Conservation (phyloP, 2,329 filamentous ascomycete species). For the Lachnellula suecica region DNA sequence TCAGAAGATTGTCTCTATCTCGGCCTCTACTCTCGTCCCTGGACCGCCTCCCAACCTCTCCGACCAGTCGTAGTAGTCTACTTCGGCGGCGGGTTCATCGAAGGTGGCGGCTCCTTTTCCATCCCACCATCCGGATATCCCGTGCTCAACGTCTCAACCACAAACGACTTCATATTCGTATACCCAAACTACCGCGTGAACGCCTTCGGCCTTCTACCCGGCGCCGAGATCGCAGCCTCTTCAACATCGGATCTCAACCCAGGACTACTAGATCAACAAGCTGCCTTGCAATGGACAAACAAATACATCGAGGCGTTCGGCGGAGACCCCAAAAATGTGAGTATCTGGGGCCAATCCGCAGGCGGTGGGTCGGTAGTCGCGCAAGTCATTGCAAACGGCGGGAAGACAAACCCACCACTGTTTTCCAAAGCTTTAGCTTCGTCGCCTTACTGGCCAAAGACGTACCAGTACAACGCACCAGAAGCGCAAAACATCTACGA, state of each 20-base stretch:
- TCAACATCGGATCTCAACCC: slow-evolving; percentile 57
- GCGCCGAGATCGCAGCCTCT: slow-evolving; percentile 47
- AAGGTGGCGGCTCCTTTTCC: slow-evolving; percentile 53
- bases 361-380: slow-evolving; percentile 53
- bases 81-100: slow-evolving; percentile 61
- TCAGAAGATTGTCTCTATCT: slow-evolving; percentile 63
- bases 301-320: slow-evolving; percentile 59
- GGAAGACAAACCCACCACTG: slow-evolving; percentile 40
- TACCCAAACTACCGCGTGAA: slow-evolving; percentile 65
- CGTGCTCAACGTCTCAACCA: slow-evolving; percentile 51
- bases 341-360: slow-evolving; percentile 59
- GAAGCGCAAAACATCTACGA: slow-evolving; percentile 46
- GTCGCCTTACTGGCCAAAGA: slow-evolving; percentile 53
- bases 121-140: slow-evolving; percentile 58
- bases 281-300: slow-evolving; percentile 57
- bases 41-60: slow-evolving; percentile 42
- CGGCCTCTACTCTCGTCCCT: slow-evolving; percentile 58
- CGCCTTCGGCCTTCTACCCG: slow-evolving; percentile 67
- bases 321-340: slow-evolving; percentile 56
- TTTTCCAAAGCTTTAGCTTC: slow-evolving; percentile 51
- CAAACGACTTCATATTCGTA: slow-evolving; percentile 53
- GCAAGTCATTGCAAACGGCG: slow-evolving; percentile 48
- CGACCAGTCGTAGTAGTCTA: slow-evolving; percentile 60
- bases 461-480: slow-evolving; percentile 48
- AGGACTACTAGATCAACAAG: slow-evolving; percentile 61